Base-by-base conservation (phyloP, 148 eudicot genomes). In the Bassia scoparia region DNA sequence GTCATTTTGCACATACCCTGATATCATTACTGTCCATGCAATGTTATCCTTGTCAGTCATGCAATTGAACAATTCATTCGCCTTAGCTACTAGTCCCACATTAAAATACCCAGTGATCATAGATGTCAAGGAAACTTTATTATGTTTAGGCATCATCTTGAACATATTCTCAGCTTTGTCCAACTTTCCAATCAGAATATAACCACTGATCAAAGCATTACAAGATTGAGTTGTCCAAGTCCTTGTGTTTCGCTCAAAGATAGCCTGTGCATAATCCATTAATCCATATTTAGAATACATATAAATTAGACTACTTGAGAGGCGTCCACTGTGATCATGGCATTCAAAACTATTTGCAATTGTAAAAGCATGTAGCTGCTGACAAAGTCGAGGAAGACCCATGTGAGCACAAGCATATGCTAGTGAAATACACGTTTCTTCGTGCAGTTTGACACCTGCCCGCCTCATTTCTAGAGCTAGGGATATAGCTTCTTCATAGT, bases 11-110 rank as follows among this genome's bases (percentile, higher is more conserved):
- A 84, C 81, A 43, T 67, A 79, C 54, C 87, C 87, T 30, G 87
- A 81, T 55, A 84, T 79, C 81, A 81, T 81, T 35, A 79, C 74
- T 34, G 85, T 84, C 87, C 87, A 84, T 18, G 85, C 81, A 74
- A 81, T 68, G 41, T 44, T 77, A 68, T 84, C 87, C 49, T 53
- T 84, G 26, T 70, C 84, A 46, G 81, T 82, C 85, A 84, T 84
- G 59, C 29, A 24, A 18, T 79, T 68, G 74, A 84, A 84, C 73
- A 84, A 64, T 67, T 71, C 68, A 71, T 54, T 61, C 3, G 83
- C 87, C 69, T 79, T 74, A 12, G 43, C 67, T 54, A 81, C 77
- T 71, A 70, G 64, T 62, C 79, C 82, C 17, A 18, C 65, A 71
- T 56, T 71, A 30, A 74, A 77, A 68, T 84, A 84, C 37, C 85